Conservation (phyloP, 2,329 filamentous ascomycete genomes). For the Phoma herbarum region DNA sequence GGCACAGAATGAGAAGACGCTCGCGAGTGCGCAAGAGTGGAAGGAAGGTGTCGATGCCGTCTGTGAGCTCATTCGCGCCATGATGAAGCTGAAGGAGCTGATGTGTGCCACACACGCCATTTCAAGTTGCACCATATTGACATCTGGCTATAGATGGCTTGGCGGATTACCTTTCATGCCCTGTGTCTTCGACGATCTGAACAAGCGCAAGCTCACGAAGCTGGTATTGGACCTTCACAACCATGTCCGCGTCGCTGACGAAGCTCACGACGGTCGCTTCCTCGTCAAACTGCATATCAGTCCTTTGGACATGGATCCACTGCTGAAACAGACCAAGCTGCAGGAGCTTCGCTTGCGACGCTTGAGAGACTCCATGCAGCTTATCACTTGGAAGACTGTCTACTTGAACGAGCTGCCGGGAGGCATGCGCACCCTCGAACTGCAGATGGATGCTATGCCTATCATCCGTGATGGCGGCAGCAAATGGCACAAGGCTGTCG, state of each 20-base stretch:
- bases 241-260: constrained; percentile 29
- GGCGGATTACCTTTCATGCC: constrained; percentile 39
- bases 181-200: constrained; percentile 32
- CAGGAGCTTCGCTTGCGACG: constrained; percentile 41
- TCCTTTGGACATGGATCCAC: constrained; percentile 34
- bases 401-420: constrained; percentile 33
- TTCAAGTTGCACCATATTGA: not conserved
- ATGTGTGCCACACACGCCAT: constrained; percentile 29
- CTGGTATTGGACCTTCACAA: constrained; percentile 41
- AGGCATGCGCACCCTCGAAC: constrained; percentile 37
- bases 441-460: constrained; percentile 40
- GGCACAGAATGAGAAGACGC: constrained; percentile 5
- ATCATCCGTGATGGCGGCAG: constrained; percentile 33
- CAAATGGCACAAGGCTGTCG: constrained; percentile 34
- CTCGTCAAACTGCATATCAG: constrained; percentile 35
- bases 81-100: constrained; percentile 37
- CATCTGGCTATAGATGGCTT: constrained; percentile 34
- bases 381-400: constrained; percentile 44
- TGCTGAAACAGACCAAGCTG: constrained; percentile 36
- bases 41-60: constrained; percentile 29
- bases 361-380: constrained; percentile 40
- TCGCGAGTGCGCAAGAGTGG: constrained; percentile 27
- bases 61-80: constrained; percentile 29
- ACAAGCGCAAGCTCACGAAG: constrained; percentile 33
- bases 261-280: constrained; percentile 20